A percentile compares a stretch with the other conserved stretches of the same genome.
These are phyloP conservation scores for Acer yangbiense DNA, from an alignment of 345 rosid species.

Conservation along the genomic window DNA sequence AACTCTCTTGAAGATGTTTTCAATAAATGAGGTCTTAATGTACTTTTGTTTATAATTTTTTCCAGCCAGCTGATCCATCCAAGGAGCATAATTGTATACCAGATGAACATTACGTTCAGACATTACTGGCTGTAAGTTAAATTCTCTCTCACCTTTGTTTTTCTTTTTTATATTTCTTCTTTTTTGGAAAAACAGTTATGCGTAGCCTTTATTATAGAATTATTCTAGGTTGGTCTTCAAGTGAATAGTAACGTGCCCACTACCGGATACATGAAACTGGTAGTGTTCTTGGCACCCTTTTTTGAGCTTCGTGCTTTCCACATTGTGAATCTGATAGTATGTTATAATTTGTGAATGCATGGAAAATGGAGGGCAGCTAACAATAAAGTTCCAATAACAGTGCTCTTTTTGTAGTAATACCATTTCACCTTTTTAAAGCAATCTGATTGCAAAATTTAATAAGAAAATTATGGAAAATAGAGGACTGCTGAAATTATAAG, in stretches of 20 bases:
- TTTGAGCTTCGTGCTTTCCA: neutral
- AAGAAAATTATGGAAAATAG: neutral
- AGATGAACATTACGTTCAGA: constrained; percentile 96
- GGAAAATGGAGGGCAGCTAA: neutral
- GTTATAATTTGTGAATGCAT: neutral
- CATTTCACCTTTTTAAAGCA: neutral
- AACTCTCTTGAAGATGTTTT: constrained; percentile 8
- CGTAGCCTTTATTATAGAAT: neutral
- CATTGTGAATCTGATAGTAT: neutral
- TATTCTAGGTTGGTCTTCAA: neutral
- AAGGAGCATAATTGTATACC: constrained; percentile 97
- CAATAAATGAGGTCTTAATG: constrained; percentile 5
- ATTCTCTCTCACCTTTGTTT: neutral
- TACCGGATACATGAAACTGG: neutral
- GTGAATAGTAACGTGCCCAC: neutral
- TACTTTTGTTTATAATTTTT: constrained; percentile 21
- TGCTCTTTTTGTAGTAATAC: neutral
- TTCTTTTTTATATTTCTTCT: neutral
- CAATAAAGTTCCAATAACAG: neutral
- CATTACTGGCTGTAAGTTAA: constrained; percentile 79
- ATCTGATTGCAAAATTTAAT: neutral
- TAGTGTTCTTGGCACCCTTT: neutral
- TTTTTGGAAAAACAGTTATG: neutral
- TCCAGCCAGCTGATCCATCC: constrained; percentile 74
- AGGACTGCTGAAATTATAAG: neutral